A percentile compares a stretch with the other conserved stretches of the same genome.
These are phyloP conservation scores for Brasenia schreberi DNA, from an alignment of 164 flowering plant species.

Conservation along the genomic window DNA sequence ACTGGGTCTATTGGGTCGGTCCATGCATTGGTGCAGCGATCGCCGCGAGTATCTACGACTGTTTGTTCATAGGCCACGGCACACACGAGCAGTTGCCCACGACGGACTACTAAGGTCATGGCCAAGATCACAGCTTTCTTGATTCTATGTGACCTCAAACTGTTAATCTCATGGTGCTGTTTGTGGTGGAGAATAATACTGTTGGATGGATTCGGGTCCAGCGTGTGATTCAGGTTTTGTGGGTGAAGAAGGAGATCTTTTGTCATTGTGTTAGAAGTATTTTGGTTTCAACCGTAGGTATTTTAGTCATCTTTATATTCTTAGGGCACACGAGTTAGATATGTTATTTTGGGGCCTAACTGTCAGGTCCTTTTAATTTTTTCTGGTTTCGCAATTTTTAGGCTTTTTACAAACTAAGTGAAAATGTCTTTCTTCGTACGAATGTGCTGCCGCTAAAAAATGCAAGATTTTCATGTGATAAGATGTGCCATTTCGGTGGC, in stretches of 20 bases:
- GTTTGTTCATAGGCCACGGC: conserved; percentile 18
- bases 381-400: no score
- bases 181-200: background rate
- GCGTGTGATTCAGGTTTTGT: background rate
- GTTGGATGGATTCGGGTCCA: background rate
- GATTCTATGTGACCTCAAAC: background rate
- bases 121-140: background rate
- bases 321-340: no score
- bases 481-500: no score
- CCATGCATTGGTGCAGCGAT: conserved; percentile 26
- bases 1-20: conserved; percentile 40
- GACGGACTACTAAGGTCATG: conserved; percentile 14
- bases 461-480: no score
- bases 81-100: conserved; percentile 25
- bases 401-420: no score
- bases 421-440: no score
- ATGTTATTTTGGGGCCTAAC: no score
- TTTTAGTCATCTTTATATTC: no score
- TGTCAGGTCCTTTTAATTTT: no score
- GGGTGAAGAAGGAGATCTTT: background rate
- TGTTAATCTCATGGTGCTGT: background rate
- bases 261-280: background rate
- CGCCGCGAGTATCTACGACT: conserved; percentile 23
- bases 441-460: no score
- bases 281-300: no score